phyloP scores from a whole-genome alignment of 2,329 filamentous ascomycete genomes.

The Basipetospora sp. region DNA sequence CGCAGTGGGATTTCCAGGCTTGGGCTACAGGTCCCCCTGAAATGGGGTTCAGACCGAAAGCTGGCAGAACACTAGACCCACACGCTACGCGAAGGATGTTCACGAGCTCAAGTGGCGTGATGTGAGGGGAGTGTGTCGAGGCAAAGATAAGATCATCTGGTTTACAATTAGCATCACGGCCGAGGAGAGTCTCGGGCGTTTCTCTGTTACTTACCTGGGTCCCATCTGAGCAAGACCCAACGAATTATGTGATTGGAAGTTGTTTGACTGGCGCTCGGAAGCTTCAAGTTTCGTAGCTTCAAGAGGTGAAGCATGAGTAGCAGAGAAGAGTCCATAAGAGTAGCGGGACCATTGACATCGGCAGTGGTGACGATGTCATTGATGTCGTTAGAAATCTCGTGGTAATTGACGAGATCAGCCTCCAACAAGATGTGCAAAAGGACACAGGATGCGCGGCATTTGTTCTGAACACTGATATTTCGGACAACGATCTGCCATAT shows the following conservation, averaged over 20 bases:
- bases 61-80: constrained; percentile 28
- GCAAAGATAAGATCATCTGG: constrained; percentile 53
- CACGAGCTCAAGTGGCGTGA: constrained; percentile 49
- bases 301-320: constrained; percentile 57
- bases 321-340: constrained; percentile 66
- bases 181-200: neutral
- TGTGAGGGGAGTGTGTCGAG: constrained; percentile 48
- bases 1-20: constrained; percentile 29
- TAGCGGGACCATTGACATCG: constrained; percentile 66
- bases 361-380: constrained; percentile 60
- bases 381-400: constrained; percentile 51
- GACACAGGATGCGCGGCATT: constrained; percentile 64
- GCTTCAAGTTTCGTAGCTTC: constrained; percentile 48
- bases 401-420: constrained; percentile 50
- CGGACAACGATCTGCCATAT: constrained; percentile 62
- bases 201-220: constrained; percentile 45
- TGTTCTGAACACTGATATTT: constrained; percentile 52
- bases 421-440: constrained; percentile 55
- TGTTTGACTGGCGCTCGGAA: constrained; percentile 51
- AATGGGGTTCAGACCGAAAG: constrained; percentile 18
- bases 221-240: constrained; percentile 76
- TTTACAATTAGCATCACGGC: constrained; percentile 2
- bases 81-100: constrained; percentile 57
- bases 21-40: constrained; percentile 36
- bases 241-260: constrained; percentile 58